Conservation (phyloP, 2,329 filamentous ascomycete species). For the Chaetomium globosum region DNA sequence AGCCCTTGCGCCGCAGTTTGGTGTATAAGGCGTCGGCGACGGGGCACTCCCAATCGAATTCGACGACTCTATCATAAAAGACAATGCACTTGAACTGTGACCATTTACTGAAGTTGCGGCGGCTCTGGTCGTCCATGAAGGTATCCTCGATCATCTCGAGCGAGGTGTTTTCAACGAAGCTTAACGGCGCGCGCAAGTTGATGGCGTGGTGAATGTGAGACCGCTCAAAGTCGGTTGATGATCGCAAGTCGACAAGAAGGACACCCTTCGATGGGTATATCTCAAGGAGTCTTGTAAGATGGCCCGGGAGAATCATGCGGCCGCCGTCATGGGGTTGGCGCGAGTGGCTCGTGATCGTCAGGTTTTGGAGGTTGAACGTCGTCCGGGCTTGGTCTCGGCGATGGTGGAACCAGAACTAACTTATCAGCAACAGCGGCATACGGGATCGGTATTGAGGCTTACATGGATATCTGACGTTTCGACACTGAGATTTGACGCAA, state of each 20-base stretch:
- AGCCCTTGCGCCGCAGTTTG: conserved; percentile 52
- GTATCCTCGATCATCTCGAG: conserved; percentile 56
- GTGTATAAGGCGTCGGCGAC: conserved; percentile 49
- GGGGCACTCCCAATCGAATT: conserved; percentile 56
- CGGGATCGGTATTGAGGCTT: conserved; percentile 29
- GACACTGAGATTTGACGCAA: conserved; percentile 58
- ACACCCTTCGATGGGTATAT: conserved; percentile 52
- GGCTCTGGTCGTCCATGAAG: conserved; percentile 53
- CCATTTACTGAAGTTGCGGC: conserved; percentile 52
- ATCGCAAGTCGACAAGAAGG: conserved; percentile 55
- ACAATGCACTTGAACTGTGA: conserved; percentile 52
- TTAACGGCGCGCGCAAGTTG: conserved; percentile 54
- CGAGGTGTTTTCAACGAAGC: conserved; percentile 52
- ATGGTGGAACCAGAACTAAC: conserved; percentile 56
- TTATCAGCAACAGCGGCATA: conserved; percentile 30
- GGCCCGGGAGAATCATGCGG: conserved; percentile 55
- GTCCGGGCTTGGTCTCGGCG: conserved; percentile 54
- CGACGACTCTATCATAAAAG: conserved; percentile 56
- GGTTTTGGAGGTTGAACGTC: conserved; percentile 49
- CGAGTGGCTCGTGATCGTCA: conserved; percentile 47
- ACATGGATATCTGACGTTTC: conserved; percentile 55
- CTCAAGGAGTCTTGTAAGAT: conserved; percentile 55
- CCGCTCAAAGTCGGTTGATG: conserved; percentile 50
- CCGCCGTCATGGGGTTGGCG: conserved; percentile 41
- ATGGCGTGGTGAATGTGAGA: conserved; percentile 57